Base-by-base conservation (phyloP, 306 rosid species). In the Gynostemma pentaphyllum region DNA sequence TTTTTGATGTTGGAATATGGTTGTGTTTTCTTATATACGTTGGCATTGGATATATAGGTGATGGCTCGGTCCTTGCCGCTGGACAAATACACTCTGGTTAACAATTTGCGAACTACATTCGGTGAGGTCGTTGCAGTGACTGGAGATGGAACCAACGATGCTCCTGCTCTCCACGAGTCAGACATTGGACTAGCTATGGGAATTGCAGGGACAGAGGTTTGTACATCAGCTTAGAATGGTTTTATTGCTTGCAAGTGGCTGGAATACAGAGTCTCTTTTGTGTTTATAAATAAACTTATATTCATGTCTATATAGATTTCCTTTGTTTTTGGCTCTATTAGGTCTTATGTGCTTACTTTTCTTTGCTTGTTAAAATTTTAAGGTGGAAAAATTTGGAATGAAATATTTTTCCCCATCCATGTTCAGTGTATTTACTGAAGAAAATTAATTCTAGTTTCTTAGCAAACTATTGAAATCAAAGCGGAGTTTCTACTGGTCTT, bases 161-260 rank as follows among this genome's bases (percentile, higher is more conserved):
- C 99, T 51, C 99, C 96, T 62, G 99, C 99, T 61, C 73, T 92
- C 83, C 88, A 71, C 57, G 99, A 92, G 78, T 64, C 99, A 37
- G 95, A 92, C 80, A 92, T 92, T 61, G 99, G 99, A 74, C 95
- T 92, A 72, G 90, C 99, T 46, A 92, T 92, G 99, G 99, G 99
- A 67, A 88, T 92, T 74, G 96, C 95, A 23, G 99, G 99, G 72
- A 88, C 96, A 0, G 95, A 92, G 95, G 99, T 88, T 16, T 40
- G 76, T 73, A 27, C 70, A 75, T 72, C 32, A 50, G 53, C 55
- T 22, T 18, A 54, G 48, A 21, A 14, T 21, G 19, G 32, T 21
- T 12, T 59, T 32, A 59, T 22, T 37, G 47, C 47, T 37, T 37
- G 65, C 65, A 21, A 39, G 11, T 12, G 65, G 48, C 47, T 39